phyloP scores from a whole-genome alignment of 225 moss, liverwort and hornwort genomes.

The Climacium dendroides region DNA sequence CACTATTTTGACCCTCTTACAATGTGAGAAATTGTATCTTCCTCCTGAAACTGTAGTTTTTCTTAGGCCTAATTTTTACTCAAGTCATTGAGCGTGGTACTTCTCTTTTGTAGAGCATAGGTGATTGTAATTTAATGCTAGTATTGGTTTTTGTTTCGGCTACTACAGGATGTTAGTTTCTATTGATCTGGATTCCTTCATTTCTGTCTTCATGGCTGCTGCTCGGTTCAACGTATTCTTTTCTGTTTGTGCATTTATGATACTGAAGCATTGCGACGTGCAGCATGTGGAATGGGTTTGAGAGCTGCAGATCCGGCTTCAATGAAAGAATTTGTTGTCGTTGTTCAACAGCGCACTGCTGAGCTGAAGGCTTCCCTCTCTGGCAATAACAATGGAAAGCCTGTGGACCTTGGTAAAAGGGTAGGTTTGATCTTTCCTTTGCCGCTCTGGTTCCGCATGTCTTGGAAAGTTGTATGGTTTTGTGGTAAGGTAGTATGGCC shows the following conservation, averaged over 20 bases:
- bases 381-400: constrained; percentile 23
- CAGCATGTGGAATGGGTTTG: constrained; percentile 94
- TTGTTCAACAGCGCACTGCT: constrained; percentile 75
- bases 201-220: neutral
- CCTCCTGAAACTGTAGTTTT: neutral
- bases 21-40: constrained; percentile 40
- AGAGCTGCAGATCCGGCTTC: constrained; percentile 76
- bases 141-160: neutral
- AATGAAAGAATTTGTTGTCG: constrained; percentile 86
- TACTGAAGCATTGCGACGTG: constrained; percentile 4
- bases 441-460: neutral
- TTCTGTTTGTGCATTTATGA: neutral
- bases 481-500: too few species aligned
- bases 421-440: constrained; percentile 18
- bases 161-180: neutral
- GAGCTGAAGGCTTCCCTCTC: constrained; percentile 59
- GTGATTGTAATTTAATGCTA: neutral
- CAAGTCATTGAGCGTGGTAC: neutral
- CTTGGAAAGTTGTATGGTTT: neutral
- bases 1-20: constrained; percentile 72
- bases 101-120: neutral
- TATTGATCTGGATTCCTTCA: neutral
- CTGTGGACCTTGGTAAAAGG: constrained; percentile 74
- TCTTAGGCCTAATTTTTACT: neutral
- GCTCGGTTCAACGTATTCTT: neutral